These are phyloP conservation scores for Wickerhamiella spandovensis DNA, from an alignment of 805 yeast species.

Conservation along the genomic window DNA sequence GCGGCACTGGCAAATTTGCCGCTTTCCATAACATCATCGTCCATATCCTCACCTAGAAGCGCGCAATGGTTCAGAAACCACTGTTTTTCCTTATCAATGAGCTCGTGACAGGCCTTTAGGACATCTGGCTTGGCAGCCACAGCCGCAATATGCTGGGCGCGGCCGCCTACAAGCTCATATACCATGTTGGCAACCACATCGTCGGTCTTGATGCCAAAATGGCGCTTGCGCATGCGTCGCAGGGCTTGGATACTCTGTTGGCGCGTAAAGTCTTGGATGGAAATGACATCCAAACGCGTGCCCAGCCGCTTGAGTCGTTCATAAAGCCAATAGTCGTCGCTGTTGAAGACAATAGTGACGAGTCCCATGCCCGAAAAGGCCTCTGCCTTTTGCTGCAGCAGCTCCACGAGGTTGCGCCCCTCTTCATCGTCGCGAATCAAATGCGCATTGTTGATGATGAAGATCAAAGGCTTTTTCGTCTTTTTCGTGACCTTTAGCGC, in stretches of 20 bases:
- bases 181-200: conserved; percentile 36
- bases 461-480: conserved; percentile 42
- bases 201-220: conserved; percentile 29
- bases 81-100: conserved; percentile 68
- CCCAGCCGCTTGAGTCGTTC: conserved; percentile 60
- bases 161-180: conserved; percentile 64
- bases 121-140: conserved; percentile 29
- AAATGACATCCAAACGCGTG: conserved; percentile 59
- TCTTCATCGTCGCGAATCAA: conserved; percentile 63
- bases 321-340: conserved; percentile 81
- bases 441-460: conserved; percentile 65
- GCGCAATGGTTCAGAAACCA: conserved; percentile 83
- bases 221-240: conserved; percentile 31
- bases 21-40: conserved; percentile 76
- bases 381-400: conserved; percentile 76
- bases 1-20: conserved; percentile 68
- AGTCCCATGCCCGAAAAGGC: conserved; percentile 59
- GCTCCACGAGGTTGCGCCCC: conserved; percentile 54
- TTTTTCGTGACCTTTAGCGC: conserved; percentile 34
- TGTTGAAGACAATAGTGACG: conserved; percentile 56
- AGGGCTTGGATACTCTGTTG: conserved; percentile 43
- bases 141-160: conserved; percentile 69
- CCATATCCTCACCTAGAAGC: conserved; percentile 63
- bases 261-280: conserved; percentile 46
- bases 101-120: conserved; percentile 47